Evolutionary conservation across 1,284 basidiomycete genomes (phyloP), one percentile per base, ranked within the genome.

Genomic region (Chondrostereum purpureum): DNA sequence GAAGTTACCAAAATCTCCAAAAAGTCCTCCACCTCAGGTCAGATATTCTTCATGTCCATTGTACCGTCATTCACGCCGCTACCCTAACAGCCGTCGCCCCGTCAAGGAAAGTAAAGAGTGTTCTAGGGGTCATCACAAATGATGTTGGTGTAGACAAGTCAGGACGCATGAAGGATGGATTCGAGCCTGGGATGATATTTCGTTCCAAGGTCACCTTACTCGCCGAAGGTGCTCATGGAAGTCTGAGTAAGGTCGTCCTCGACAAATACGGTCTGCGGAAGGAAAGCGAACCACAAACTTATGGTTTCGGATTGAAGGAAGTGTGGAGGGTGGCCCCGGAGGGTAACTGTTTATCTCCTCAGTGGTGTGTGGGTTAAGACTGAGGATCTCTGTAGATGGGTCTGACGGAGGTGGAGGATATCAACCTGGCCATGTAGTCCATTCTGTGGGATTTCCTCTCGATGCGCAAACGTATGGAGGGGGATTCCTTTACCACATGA

Each of bases 161-260:
- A 46, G 79, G 80, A 23, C 71, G 79, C 50, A 83, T 86, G 64
- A 97, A 96, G 64, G 83, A 92, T 38, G 78, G 81, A 11, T 99
- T 94, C 60, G 94, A 98, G 64, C 91, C 94, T 1, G 95, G 95
- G 2, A 97, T 99, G 92, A 85, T 91, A 53, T 99, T 99, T 70
- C 83, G 86, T 47, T 86, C 95, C 31, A 93, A 90, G 59, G 85
- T 95, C 39, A 96, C 93, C 0, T 74, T 99, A n/a, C 78, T 99
- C 42, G 94, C 92, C 0, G 96, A 99, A 64, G 96, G 95, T 40
- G 92, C 94, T 8, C 95, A 97, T 57, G 95, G 96, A 1, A 90
- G 85, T 3, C 73, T 99, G 21, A 84, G 89, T 11, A 95, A 97
- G 66, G 75, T 85, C 53, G 78, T 85, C 8, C 83, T 93, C 51